Evolutionary conservation across 2,329 filamentous ascomycete genomes (phyloP).

Genomic region (Aspergillus fischeri): DNA sequence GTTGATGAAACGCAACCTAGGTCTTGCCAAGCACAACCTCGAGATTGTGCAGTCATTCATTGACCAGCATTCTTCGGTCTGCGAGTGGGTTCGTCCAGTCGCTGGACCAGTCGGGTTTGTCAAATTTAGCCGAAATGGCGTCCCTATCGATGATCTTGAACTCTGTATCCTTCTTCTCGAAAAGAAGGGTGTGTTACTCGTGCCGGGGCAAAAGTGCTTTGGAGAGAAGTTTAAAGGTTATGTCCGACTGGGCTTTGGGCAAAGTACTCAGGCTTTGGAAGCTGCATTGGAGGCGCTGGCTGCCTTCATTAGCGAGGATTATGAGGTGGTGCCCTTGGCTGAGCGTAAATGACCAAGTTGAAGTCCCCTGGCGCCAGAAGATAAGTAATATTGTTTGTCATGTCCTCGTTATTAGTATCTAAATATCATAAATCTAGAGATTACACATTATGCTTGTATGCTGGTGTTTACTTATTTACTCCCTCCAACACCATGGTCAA

Average conservation of each 20-base stretch:
- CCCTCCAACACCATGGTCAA: conserved; percentile 34
- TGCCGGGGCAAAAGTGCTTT: background rate
- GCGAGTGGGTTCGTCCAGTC: background rate
- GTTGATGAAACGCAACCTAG: background rate
- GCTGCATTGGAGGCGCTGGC: background rate
- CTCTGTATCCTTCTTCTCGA: background rate
- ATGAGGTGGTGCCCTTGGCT: background rate
- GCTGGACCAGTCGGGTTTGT: background rate
- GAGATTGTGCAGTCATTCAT: background rate
- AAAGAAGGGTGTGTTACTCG: background rate
- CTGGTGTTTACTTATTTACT: background rate
- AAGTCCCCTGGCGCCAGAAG: no score
- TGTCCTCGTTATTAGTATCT: background rate
- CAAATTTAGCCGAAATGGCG: background rate
- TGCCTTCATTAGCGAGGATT: background rate
- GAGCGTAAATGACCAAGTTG: conserved; percentile 21
- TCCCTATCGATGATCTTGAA: background rate
- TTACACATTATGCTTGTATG: background rate
- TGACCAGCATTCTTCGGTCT: background rate
- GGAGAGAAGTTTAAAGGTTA: background rate
- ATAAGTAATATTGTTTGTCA: background rate
- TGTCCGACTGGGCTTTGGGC: background rate
- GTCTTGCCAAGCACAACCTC: background rate
- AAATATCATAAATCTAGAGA: background rate
- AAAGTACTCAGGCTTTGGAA: background rate